Conservation (phyloP, 1,284 basidiomycete species). For the Ceratobasidium sp. region DNA sequence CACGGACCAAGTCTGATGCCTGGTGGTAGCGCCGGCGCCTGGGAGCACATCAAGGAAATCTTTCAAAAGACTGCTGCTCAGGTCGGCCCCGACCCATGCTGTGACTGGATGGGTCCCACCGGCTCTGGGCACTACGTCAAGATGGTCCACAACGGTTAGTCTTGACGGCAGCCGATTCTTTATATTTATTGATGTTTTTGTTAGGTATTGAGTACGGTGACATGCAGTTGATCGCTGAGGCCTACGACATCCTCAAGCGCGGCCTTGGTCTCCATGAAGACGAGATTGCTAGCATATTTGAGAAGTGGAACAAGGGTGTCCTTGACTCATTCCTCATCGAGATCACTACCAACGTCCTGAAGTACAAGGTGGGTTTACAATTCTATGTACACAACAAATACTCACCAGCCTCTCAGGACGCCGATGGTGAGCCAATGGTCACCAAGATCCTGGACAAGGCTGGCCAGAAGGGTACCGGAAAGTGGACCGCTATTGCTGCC, state of each 20-base stretch:
- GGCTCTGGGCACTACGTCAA: constrained; percentile 97
- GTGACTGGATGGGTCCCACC: constrained; percentile 98
- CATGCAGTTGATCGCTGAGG: constrained; percentile 99
- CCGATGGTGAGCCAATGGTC: constrained; percentile 91
- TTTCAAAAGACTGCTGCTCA: constrained; percentile 99
- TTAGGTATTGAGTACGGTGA: constrained; percentile 98
- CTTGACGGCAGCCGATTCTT: constrained; percentile 9
- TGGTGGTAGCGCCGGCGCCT: constrained; percentile 93
- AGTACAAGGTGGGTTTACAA: constrained; percentile 68
- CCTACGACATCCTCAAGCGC: constrained; percentile 97
- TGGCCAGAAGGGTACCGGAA: constrained; percentile 99
- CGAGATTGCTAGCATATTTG: constrained; percentile 91
- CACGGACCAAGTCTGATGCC: constrained; percentile 98
- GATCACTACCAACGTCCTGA: constrained; percentile 95
- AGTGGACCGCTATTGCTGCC: constrained; percentile 99
- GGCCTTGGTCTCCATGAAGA: constrained; percentile 86
- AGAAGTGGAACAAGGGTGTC: constrained; percentile 97
- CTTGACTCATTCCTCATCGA: constrained; percentile 98
- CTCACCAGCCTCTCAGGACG: constrained; percentile 61
- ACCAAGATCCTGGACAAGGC: constrained; percentile 95
- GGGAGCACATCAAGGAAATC: constrained; percentile 97
- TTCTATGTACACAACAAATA: neutral
- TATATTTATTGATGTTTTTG: constrained; percentile 37
- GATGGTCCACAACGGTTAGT: constrained; percentile 97
- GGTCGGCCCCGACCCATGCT: constrained; percentile 95